These are phyloP conservation scores for Fraxinus quadrangulata DNA, from an alignment of 257 asterid species.

Conservation along the genomic window DNA sequence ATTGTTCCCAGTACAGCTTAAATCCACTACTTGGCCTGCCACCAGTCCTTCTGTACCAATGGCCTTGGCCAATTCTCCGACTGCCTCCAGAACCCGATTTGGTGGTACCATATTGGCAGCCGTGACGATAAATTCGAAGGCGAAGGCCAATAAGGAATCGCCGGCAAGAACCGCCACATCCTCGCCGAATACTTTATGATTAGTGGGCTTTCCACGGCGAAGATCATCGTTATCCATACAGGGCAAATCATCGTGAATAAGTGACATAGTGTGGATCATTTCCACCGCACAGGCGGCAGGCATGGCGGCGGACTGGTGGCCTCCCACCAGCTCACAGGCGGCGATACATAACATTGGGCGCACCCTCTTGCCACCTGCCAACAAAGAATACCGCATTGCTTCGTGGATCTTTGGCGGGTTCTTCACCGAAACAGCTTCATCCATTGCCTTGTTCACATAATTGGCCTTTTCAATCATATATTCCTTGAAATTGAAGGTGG, in stretches of 20 bases:
- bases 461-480: conserved; percentile 35
- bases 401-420: conserved; percentile 41
- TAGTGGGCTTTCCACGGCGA: conserved; percentile 49
- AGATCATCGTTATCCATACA: conserved; percentile 52
- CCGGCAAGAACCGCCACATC: conserved; percentile 41
- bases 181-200: conserved; percentile 45
- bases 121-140: conserved; percentile 41
- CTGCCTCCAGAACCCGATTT: conserved; percentile 33
- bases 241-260: conserved; percentile 45
- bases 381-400: conserved; percentile 41
- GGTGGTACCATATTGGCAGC: conserved; percentile 28
- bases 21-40: conserved; percentile 47
- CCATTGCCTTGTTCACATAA: conserved; percentile 36
- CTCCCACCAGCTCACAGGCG: conserved; percentile 47
- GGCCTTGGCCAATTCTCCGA: conserved; percentile 43
- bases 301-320: conserved; percentile 31
- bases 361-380: conserved; percentile 48
- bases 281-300: conserved; percentile 53
- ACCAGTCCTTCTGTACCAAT: conserved; percentile 46
- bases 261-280: conserved; percentile 53
- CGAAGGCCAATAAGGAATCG: conserved; percentile 37
- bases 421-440: conserved; percentile 43
- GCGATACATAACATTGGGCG: conserved; percentile 46
- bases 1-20: conserved; percentile 32
- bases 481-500: conserved; percentile 35